Evolutionary conservation across 441 rosid species (phyloP).

Genomic region (Theobroma grandiflorum): DNA sequence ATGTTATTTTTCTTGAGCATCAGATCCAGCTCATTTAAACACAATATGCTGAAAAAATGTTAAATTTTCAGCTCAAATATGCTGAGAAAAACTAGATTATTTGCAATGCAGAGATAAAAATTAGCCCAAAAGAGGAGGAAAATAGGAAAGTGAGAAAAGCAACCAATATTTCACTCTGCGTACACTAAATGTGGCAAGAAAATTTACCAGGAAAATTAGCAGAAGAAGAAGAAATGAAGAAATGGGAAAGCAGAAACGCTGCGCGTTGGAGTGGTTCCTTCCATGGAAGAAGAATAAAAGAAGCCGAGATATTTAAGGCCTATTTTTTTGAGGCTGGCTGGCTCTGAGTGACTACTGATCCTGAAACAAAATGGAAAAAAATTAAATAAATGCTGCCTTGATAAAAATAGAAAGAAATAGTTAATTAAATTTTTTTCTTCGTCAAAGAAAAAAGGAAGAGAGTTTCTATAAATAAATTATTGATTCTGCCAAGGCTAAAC

Average conservation of each 20-base stretch:
- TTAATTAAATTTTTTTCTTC: background rate
- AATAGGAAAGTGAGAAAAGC: background rate
- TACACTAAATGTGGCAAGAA: conserved; percentile 5
- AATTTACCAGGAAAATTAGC: conserved; percentile 4
- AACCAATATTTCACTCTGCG: conserved; percentile 6
- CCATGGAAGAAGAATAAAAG: conserved; percentile 13
- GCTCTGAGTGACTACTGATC: conserved; percentile 17
- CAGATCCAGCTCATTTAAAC: conserved; percentile 30
- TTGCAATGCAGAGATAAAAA: conserved; percentile 32
- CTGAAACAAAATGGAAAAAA: background rate
- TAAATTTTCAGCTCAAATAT: background rate
- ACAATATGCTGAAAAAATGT: conserved; percentile 10
- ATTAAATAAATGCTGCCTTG: background rate
- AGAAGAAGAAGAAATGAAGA: conserved; percentile 14
- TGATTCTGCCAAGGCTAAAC: conserved; percentile 18
- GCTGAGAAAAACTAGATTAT: conserved; percentile 23
- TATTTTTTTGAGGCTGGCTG: background rate
- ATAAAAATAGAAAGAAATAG: background rate
- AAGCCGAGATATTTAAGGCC: conserved; percentile 6
- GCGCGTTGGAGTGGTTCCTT: conserved; percentile 12
- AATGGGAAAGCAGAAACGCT: conserved; percentile 22
- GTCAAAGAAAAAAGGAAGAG: background rate
- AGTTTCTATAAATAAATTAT: background rate
- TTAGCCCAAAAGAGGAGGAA: conserved; percentile 2
- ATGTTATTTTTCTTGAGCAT: background rate